Evolutionary conservation across 371 early-diverging fungal genomes (phyloP).

Genomic region (Rhizopus stolonifer): DNA sequence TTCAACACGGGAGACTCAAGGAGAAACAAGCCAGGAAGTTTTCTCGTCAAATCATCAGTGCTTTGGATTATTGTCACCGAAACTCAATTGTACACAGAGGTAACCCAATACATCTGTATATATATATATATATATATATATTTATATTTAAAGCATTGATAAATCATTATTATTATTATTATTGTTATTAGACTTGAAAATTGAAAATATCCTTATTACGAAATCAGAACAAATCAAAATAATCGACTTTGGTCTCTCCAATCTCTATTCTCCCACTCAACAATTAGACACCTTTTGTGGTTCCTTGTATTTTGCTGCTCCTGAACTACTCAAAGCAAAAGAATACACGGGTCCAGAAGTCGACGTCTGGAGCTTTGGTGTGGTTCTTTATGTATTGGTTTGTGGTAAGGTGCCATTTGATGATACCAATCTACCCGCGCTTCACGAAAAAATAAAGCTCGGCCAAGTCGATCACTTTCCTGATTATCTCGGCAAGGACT

Average conservation of each 20-base stretch:
- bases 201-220: conserved; percentile 85
- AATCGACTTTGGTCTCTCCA: conserved; percentile 90
- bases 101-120: too few species aligned
- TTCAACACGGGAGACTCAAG: conserved; percentile 62
- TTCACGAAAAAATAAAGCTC: conserved; percentile 68
- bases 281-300: conserved; percentile 82
- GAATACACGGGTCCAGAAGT: conserved; percentile 88
- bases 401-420: conserved; percentile 89
- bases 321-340: conserved; percentile 83
- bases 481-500: conserved; percentile 53
- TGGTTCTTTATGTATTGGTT: conserved; percentile 83
- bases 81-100: conserved; percentile 74
- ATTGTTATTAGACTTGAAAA: conserved; percentile 82
- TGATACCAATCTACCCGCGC: conserved; percentile 60
- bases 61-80: conserved; percentile 66
- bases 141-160: too few species aligned
- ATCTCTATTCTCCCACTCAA: conserved; percentile 68
- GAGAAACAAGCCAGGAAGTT: conserved; percentile 74
- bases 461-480: conserved; percentile 49
- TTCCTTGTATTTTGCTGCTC: conserved; percentile 80
- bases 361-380: conserved; percentile 92
- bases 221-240: conserved; percentile 59
- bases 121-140: too few species aligned
- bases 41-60: conserved; percentile 83
- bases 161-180: too few species aligned